Evolutionary conservation across 345 rosid species (phyloP).

Genomic region (Hypericum perforatum): DNA sequence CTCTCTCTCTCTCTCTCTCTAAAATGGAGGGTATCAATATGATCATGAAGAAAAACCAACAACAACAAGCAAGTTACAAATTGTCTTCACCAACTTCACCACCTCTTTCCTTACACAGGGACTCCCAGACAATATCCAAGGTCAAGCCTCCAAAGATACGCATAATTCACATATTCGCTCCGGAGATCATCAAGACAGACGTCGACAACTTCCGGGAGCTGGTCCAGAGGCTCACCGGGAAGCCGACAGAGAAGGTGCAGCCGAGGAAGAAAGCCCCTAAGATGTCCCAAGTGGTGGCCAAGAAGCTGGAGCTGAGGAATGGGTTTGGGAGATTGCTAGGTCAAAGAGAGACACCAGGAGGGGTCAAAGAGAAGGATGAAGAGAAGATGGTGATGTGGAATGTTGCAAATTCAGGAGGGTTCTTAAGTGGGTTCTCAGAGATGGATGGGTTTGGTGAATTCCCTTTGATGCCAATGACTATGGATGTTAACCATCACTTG

Average conservation of each 20-base stretch:
- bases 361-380: slow-evolving; percentile 18
- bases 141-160: slow-evolving; percentile 44
- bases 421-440: slow-evolving; percentile 46
- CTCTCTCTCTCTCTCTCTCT: slow-evolving; percentile 13
- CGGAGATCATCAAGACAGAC: slow-evolving; percentile 92
- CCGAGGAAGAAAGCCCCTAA: background rate
- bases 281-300: background rate
- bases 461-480: slow-evolving; percentile 26
- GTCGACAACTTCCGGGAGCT: slow-evolving; percentile 77
- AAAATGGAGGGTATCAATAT: slow-evolving; percentile 35
- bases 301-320: slow-evolving; percentile 20
- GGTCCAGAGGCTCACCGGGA: slow-evolving; percentile 87
- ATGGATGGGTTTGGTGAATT: slow-evolving; percentile 62
- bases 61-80: slow-evolving; percentile 13
- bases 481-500: slow-evolving; percentile 20
- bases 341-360: no score
- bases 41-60: no score
- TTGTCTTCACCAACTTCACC: slow-evolving; percentile 21
- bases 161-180: slow-evolving; percentile 81
- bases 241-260: slow-evolving; percentile 27
- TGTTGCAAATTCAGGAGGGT: slow-evolving; percentile 37
- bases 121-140: slow-evolving; percentile 35
- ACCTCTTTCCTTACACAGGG: slow-evolving; percentile 31
- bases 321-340: slow-evolving; percentile 18
- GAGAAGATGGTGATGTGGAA: slow-evolving; percentile 18